Evolutionary conservation across 768 basidiomycete genomes (phyloP), one percentile per base, ranked within the genome.

Genomic region (Xanthoconium purpureum): DNA sequence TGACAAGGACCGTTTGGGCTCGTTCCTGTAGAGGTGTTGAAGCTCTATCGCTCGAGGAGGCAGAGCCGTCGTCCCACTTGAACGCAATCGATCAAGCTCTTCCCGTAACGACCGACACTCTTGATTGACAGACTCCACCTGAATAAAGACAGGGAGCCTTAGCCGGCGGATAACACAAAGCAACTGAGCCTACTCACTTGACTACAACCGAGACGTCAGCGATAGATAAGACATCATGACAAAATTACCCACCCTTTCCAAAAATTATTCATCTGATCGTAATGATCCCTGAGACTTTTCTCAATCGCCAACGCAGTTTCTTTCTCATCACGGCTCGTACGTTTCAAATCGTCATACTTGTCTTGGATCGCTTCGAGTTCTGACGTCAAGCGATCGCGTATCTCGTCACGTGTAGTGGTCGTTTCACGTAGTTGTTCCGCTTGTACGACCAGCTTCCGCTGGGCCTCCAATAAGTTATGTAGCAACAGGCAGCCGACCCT

Each of bases 251-350:
- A 77, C 70, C 66, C 61, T 57, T 68, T 74, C 73, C 74, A 74
- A 54, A 71, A 78, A 29, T 65, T 70, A 33, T 78, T 77, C 57
- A 82, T 75, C 38, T 76, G 70, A 47, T 73, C 73, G 50, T 78
- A 79, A 61, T 82, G 81, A 32, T 81, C 78, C 58, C 80, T 76
- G 59, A 88, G 73, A 61, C 72, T 80, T 53, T 68, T 77, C 73
- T 85, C 83, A 36, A 80, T 74, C 11, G 73, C 75, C 42, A 80
- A 66, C 9, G 83, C 78, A 3, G 76, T 75, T 24, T 84, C 79
- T 59, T 74, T 78, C 65, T 85, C 85, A 46, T 78, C 77, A 28
- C 72, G 73, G 29, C 76, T 76, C 48, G 68, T 68, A 37, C 73
- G 68, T 40, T 74, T 66, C 40, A 78, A 57, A 12, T 78, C 77